A percentile compares a stretch with the other conserved stretches of the same genome.
Evolutionary conservation across 2,329 filamentous ascomycete species (phyloP).

Genomic region (Fusarium sterilihyphosum): DNA sequence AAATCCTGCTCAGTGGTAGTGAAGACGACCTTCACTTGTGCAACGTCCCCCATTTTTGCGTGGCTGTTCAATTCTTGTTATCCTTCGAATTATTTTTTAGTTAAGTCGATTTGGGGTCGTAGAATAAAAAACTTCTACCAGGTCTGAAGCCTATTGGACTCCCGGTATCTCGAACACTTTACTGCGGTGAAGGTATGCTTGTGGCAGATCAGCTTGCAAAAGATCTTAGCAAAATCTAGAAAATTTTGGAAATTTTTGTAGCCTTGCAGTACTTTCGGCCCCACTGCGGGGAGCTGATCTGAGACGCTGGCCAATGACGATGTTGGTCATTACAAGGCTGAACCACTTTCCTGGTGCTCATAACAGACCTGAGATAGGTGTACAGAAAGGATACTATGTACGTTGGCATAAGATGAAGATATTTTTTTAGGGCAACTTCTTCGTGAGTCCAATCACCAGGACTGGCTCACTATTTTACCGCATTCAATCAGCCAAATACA

Average conservation of each 20-base stretch:
- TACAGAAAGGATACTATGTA: not conserved
- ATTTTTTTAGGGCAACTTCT: not conserved
- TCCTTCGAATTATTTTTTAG: not conserved
- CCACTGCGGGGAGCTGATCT: conserved; percentile 38
- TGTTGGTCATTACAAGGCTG: conserved; percentile 32
- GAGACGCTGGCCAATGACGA: conserved; percentile 1
- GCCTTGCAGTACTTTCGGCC: conserved; percentile 34
- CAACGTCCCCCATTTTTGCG: conserved; percentile 52
- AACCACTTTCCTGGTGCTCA: not conserved
- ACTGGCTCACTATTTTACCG: not conserved
- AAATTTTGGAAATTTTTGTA: conserved; percentile 41
- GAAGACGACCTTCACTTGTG: conserved; percentile 75
- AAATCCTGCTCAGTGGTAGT: conserved; percentile 71
- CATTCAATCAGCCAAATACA: not conserved
- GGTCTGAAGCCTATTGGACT: conserved; percentile 16
- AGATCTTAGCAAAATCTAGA: conserved; percentile 32
- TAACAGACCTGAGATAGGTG: not conserved
- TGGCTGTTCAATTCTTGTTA: not conserved
- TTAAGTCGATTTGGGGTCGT: not conserved
- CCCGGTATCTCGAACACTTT: conserved; percentile 28
- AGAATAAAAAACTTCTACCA: not conserved
- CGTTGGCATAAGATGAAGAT: not conserved
- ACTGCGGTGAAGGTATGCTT: conserved; percentile 3
- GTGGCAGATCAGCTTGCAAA: conserved; percentile 20
- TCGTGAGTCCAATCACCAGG: not conserved